These are phyloP conservation scores for Rubia balearica DNA, from an alignment of 305 asterid species.

Conservation along the genomic window DNA sequence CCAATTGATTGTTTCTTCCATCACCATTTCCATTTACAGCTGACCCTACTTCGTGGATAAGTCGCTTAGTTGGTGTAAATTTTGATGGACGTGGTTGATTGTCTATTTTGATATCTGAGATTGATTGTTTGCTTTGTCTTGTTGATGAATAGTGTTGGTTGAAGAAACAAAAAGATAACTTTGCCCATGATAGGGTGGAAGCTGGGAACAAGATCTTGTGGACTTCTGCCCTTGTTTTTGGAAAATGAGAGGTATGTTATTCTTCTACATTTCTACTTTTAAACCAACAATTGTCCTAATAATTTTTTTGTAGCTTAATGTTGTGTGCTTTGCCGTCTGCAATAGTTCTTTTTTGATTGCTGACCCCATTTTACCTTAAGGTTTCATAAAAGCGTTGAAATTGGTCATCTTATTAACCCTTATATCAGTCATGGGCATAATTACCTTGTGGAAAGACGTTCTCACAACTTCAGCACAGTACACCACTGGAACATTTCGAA, in stretches of 20 bases:
- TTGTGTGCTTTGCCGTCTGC: not conserved
- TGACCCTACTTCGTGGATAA: no score
- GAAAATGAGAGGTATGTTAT: slow-evolving; percentile 83
- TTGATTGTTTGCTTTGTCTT: slow-evolving; percentile 15
- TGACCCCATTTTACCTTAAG: not conserved
- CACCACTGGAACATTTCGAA: no score
- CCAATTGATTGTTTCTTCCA: not conserved
- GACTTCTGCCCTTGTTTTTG: slow-evolving; percentile 80
- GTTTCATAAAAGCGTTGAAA: not conserved
- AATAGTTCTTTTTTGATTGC: not conserved
- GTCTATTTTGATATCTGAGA: not conserved
- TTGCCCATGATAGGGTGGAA: slow-evolving; percentile 53
- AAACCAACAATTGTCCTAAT: not conserved
- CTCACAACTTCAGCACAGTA: no score
- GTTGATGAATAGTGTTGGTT: slow-evolving; percentile 63
- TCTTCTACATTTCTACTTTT: no score
- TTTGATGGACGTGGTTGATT: not conserved
- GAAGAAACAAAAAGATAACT: slow-evolving; percentile 80
- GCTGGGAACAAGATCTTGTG: slow-evolving; percentile 52
- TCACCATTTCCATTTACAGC: not conserved
- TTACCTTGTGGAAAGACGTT: no score
- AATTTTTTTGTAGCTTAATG: not conserved
- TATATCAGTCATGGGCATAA: no score
- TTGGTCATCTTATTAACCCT: no score
- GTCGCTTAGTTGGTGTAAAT: no score